Evolutionary conservation across 805 yeast species (phyloP).

Genomic region (Pachysolen tannophilus): DNA sequence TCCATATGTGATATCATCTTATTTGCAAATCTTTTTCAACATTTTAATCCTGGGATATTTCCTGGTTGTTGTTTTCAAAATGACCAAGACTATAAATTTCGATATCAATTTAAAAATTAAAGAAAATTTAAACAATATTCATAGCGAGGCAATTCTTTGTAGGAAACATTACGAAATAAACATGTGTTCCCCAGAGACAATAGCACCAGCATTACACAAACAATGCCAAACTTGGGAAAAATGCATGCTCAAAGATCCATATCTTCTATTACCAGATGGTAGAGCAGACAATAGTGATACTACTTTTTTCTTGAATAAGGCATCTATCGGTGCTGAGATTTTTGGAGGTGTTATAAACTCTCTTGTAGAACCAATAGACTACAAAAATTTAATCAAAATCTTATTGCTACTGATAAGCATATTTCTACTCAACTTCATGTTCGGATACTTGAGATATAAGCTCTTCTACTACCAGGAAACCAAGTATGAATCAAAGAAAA

Average conservation of each 20-base stretch:
- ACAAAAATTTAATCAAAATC: constrained; percentile 44
- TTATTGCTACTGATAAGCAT: constrained; percentile 33
- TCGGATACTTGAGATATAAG: constrained; percentile 59
- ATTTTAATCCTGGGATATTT: constrained; percentile 36
- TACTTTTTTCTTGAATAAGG: too few species aligned
- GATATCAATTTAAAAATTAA: constrained; percentile 49
- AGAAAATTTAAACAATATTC: constrained; percentile 34
- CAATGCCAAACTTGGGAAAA: constrained; percentile 55
- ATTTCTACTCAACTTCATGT: constrained; percentile 54
- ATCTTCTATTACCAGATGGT: too few species aligned
- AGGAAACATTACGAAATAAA: constrained; percentile 43
- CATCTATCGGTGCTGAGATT: constrained; percentile 53
- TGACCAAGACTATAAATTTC: constrained; percentile 38
- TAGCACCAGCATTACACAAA: constrained; percentile 50
- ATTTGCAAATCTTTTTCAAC: constrained; percentile 50
- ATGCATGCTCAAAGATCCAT: constrained; percentile 57
- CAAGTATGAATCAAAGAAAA: not conserved
- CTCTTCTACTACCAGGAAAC: constrained; percentile 32
- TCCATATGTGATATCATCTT: constrained; percentile 52
- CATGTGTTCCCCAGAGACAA: constrained; percentile 44
- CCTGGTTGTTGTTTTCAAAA: constrained; percentile 32
- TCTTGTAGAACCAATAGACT: constrained; percentile 59
- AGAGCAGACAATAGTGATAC: constrained; percentile 21
- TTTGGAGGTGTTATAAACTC: constrained; percentile 56
- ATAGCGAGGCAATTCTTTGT: constrained; percentile 48